These are phyloP conservation scores for Helichrysum umbraculigerum DNA, from an alignment of 129 eudicot genomes.

Conservation along the genomic window DNA sequence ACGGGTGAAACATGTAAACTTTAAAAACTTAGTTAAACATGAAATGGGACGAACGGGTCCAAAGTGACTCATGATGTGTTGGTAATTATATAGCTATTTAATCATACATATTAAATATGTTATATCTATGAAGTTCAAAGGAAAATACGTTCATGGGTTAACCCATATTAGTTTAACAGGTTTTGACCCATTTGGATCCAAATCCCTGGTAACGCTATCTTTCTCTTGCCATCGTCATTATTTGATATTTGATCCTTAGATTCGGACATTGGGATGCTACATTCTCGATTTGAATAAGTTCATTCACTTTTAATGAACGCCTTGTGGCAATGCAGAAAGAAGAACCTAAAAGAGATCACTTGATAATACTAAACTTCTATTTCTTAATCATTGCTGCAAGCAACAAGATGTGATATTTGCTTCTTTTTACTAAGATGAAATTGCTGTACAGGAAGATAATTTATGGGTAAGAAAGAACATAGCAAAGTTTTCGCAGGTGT, in stretches of 20 bases:
- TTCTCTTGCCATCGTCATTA: slow-evolving; percentile 10
- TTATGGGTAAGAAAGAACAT: too few species aligned
- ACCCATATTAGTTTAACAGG: not conserved
- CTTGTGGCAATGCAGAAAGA: slow-evolving; percentile 70
- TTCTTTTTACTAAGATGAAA: slow-evolving; percentile 27
- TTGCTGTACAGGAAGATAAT: slow-evolving; percentile 47
- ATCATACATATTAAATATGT: not conserved
- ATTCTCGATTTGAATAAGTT: slow-evolving; percentile 91
- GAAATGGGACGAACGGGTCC: too few species aligned
- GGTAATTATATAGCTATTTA: too few species aligned
- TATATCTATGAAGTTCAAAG: not conserved
- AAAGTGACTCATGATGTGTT: too few species aligned
- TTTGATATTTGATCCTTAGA: slow-evolving; percentile 39
- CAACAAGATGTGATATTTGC: slow-evolving; percentile 24
- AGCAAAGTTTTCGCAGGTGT: too few species aligned
- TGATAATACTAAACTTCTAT: slow-evolving; percentile 37
- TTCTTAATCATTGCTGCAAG: not conserved
- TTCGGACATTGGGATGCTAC: slow-evolving; percentile 99
- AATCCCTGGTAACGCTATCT: slow-evolving; percentile 10
- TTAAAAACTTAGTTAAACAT: too few species aligned
- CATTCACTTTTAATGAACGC: slow-evolving; percentile 76
- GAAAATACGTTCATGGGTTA: not conserved
- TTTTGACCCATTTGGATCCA: not conserved
- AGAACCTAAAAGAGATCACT: slow-evolving; percentile 33
- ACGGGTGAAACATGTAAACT: too few species aligned